Conservation (phyloP, 2,329 filamentous ascomycete species). For the Apiospora saccharicola region DNA sequence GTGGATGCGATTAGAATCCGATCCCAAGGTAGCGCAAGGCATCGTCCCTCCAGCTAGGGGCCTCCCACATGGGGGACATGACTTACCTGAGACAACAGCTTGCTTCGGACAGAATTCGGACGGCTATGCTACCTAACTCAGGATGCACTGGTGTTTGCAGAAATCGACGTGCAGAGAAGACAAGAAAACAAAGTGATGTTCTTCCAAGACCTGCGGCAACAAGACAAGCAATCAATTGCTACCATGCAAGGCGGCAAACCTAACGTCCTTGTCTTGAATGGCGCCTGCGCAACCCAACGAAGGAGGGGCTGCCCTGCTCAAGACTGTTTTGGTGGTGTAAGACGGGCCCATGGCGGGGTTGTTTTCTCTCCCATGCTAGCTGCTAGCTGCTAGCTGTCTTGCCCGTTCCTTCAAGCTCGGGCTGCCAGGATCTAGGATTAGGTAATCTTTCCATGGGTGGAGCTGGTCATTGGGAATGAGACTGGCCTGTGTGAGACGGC, state of each 20-base stretch:
- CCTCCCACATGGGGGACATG: background rate
- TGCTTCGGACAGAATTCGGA: background rate
- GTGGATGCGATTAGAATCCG: conserved; percentile 14
- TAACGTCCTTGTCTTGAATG: no score
- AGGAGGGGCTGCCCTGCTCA: background rate
- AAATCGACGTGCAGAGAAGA: background rate
- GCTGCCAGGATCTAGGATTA: background rate
- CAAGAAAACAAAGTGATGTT: background rate
- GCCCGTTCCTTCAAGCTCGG: background rate
- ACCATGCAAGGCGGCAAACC: background rate
- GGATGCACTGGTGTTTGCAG: background rate
- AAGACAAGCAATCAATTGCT: background rate
- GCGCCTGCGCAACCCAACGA: background rate
- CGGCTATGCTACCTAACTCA: background rate
- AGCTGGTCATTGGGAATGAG: background rate
- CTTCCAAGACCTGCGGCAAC: background rate
- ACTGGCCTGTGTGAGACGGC: conserved; percentile 4
- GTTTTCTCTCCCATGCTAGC: background rate
- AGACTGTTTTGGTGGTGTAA: background rate
- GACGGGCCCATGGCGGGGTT: background rate
- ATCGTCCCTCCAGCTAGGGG: no score
- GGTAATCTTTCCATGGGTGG: background rate
- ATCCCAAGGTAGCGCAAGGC: background rate
- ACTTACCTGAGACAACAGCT: background rate
- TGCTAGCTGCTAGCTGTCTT: background rate